Base-by-base conservation (phyloP, 2,329 filamentous ascomycete genomes). In the Ophiostoma sp. region DNA sequence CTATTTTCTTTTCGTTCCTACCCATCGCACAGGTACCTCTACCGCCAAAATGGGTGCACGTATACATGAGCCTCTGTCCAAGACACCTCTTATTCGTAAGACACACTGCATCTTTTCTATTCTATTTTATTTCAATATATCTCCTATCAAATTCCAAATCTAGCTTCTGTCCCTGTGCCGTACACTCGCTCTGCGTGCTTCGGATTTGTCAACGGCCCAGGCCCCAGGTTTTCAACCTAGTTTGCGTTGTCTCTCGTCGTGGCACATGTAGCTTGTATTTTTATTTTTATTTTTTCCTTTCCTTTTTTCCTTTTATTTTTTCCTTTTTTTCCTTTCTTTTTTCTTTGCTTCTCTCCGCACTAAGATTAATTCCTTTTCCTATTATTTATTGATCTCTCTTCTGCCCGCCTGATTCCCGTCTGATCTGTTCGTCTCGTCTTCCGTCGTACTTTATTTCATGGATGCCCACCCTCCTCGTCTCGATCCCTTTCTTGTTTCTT, bases 191-290 rank as follows among this genome's bases (percentile, higher is more conserved):
- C 14, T 4, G 47, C 49, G n/a, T 55, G 27, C 27, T 27, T 27
- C 27, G n/a, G 49, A 27, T 55, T 55, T 36, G 49, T 14, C 49
- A 55, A 55, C 14, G 49, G 49, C 49, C n/a, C 45, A 55, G n/a
- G 49, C 49, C 49, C 49, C 47, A 52, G n/a, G 49, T 14, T 49
- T 44, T 67, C 63, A 18, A 44, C 52, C 27, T 27, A 47, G 41
- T 65, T 65, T 65, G 27, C n/a, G 27, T 63, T 66, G 44, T 58
- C 62, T 38, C 42, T 11, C 27, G 36, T 66, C 42, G 42, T 64
- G 66, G 49, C n/a, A 45, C n/a, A 36, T 27, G 27, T 27, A 27
- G 27, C 27, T 27, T 27, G 27, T 27, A 27, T 27, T 2, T 27
- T 27, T 27, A 38, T 11, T 40, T 14, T 62, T 12, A n/a, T 65